Evolutionary conservation across 2,329 filamentous ascomycete species (phyloP).

Genomic region (Xenoacremonium recifei): DNA sequence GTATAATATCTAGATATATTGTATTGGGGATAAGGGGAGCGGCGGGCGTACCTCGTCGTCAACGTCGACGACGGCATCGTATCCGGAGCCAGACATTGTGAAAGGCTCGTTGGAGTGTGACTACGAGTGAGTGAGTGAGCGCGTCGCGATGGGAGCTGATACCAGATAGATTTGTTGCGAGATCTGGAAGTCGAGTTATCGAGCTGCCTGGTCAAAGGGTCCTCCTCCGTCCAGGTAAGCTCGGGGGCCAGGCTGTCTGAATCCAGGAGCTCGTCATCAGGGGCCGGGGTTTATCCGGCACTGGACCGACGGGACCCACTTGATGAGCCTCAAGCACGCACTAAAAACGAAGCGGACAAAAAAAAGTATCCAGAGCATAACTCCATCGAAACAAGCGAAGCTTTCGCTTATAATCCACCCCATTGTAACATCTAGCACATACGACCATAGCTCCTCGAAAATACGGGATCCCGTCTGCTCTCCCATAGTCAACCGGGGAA

Average conservation of each 20-base stretch:
- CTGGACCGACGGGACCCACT: conserved; percentile 3
- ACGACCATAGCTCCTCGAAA: too few relatives aligned
- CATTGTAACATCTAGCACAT: too few relatives aligned
- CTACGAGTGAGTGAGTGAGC: conserved; percentile 1
- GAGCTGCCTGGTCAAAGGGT: background rate
- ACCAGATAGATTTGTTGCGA: background rate
- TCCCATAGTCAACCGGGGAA: too few relatives aligned
- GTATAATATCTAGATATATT: background rate
- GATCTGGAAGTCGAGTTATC: background rate
- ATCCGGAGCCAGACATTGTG: conserved; percentile 79
- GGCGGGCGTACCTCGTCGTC: conserved; percentile 74
- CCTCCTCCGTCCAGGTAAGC: conserved; percentile 17
- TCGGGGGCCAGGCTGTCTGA: conserved; percentile 33
- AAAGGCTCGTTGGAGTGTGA: background rate
- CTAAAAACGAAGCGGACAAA: too few relatives aligned
- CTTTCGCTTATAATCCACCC: too few relatives aligned
- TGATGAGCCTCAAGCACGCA: conserved; percentile 1
- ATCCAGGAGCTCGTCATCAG: conserved; percentile 25
- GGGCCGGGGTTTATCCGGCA: conserved; percentile 25
- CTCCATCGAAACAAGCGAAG: too few relatives aligned
- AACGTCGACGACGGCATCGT: conserved; percentile 97
- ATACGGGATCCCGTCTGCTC: too few relatives aligned
- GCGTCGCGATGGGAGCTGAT: background rate
- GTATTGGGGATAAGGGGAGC: background rate
- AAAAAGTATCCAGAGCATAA: background rate